phyloP scores from a whole-genome alignment of 352 stramenopile genomes.

The Phytophthora meadii region DNA sequence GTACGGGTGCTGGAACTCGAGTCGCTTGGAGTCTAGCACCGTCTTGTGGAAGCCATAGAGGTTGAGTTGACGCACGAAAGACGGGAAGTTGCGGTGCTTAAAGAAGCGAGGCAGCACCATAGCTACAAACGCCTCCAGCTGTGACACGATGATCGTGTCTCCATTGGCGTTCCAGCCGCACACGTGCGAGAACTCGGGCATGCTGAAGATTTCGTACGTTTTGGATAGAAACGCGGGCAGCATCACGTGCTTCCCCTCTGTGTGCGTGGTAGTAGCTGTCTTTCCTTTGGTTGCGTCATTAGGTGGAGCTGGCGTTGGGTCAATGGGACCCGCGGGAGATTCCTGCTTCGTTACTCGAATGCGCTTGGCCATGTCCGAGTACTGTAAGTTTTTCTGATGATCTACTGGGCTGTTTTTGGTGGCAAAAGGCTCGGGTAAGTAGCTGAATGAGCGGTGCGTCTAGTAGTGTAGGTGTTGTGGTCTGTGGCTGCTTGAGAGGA shows the following conservation, averaged over 20 bases:
- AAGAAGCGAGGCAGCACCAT: slow-evolving; percentile 91
- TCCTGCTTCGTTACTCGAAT: slow-evolving; percentile 52
- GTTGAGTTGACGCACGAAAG: slow-evolving; percentile 95
- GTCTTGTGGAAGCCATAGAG: slow-evolving; percentile 95
- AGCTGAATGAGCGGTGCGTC: slow-evolving; percentile 11
- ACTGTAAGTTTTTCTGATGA: slow-evolving; percentile 10
- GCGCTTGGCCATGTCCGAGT: slow-evolving; percentile 68
- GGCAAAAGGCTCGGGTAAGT: neutral
- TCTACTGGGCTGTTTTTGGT: slow-evolving; percentile 12
- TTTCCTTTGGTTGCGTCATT: slow-evolving; percentile 20
- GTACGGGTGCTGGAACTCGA: slow-evolving; percentile 94
- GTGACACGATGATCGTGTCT: slow-evolving; percentile 93
- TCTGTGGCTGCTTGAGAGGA: slow-evolving; percentile 8
- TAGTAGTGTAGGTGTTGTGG: slow-evolving; percentile 5
- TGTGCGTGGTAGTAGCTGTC: slow-evolving; percentile 8
- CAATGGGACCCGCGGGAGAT: slow-evolving; percentile 1
- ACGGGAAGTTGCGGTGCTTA: slow-evolving; percentile 94
- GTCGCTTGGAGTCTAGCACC: slow-evolving; percentile 90
- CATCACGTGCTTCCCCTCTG: slow-evolving; percentile 83
- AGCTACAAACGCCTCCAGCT: slow-evolving; percentile 83
- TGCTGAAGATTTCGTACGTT: slow-evolving; percentile 95
- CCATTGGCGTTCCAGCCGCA: slow-evolving; percentile 92
- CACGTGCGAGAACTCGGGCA: slow-evolving; percentile 78
- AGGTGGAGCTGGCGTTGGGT: neutral
- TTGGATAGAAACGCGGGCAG: slow-evolving; percentile 93